These are phyloP conservation scores for Alternaria angustiovoidea DNA, from an alignment of 2,329 filamentous ascomycete species.

Conservation along the genomic window DNA sequence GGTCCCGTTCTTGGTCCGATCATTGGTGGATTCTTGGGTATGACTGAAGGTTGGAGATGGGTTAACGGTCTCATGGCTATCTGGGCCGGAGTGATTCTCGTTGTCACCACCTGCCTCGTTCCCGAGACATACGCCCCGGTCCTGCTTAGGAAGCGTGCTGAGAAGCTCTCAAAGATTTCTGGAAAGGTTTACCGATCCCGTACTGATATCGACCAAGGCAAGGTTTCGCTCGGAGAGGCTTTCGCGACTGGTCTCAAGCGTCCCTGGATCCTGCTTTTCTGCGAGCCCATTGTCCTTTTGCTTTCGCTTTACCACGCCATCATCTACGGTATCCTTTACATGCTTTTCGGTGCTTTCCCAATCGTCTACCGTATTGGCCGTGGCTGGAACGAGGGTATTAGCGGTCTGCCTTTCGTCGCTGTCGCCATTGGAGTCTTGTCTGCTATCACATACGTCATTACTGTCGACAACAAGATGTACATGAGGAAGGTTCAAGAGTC, in stretches of 20 bases:
- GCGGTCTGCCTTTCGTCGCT: conserved; percentile 67
- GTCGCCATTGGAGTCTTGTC: conserved; percentile 71
- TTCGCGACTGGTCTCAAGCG: conserved; percentile 67
- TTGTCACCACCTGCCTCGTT: conserved; percentile 55
- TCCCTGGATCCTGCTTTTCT: conserved; percentile 74
- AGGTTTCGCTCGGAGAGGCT: conserved; percentile 56
- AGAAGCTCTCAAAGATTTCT: conserved; percentile 57
- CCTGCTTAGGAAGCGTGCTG: conserved; percentile 61
- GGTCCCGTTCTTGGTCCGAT: conserved; percentile 68
- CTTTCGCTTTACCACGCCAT: conserved; percentile 69
- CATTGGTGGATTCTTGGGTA: conserved; percentile 71
- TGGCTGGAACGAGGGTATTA: conserved; percentile 49
- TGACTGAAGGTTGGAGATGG: conserved; percentile 74
- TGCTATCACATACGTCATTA: conserved; percentile 62
- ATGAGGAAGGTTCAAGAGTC: conserved; percentile 54
- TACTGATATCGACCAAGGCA: conserved; percentile 53
- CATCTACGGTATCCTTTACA: conserved; percentile 60
- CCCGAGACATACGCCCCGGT: conserved; percentile 67
- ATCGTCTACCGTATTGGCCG: conserved; percentile 67
- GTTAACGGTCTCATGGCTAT: conserved; percentile 66
- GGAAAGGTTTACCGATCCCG: conserved; percentile 65
- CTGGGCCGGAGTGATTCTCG: conserved; percentile 44
- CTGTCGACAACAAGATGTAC: conserved; percentile 49
- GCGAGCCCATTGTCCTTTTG: conserved; percentile 73
- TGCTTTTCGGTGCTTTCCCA: conserved; percentile 59